Conservation (phyloP, 352 stramenopile species). For the Globisporangium middletonii region DNA sequence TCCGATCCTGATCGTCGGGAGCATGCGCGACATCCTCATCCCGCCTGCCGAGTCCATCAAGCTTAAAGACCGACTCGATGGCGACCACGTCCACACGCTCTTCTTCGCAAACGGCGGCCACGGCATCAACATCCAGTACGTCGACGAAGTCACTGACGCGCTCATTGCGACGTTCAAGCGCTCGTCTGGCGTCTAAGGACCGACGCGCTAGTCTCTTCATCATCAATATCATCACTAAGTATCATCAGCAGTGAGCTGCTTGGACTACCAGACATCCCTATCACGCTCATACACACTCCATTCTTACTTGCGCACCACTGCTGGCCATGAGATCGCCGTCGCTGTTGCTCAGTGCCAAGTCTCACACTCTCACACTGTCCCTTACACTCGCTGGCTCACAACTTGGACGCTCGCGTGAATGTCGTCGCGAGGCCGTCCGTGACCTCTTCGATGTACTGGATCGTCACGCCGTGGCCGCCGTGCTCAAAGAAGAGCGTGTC, state of each 20-base stretch:
- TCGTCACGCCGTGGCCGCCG: conserved; percentile 32
- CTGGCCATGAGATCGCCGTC: no score
- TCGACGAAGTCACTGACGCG: conserved; percentile 27
- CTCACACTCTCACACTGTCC: no score
- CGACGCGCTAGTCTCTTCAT: no score
- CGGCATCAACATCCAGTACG: conserved; percentile 21
- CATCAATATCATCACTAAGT: no score
- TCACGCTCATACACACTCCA: no score
- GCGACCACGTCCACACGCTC: conserved; percentile 17
- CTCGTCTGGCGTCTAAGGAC: conserved; percentile 17
- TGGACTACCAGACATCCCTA: no score
- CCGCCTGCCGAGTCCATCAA: conserved; percentile 21
- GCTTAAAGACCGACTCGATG: conserved; percentile 11
- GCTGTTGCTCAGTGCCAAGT: no score
- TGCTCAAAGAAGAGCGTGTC: conserved; percentile 33
- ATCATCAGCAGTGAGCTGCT: no score
- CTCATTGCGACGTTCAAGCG: conserved; percentile 24
- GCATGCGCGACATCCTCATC: conserved; percentile 21
- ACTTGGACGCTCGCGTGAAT: conserved; percentile 11
- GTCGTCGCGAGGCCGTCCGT: conserved; percentile 11
- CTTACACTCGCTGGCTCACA: not conserved
- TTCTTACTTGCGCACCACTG: no score
- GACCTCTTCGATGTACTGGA: conserved; percentile 40
- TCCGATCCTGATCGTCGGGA: conserved; percentile 24
- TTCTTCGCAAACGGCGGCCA: conserved; percentile 19